Evolutionary conservation across 2,329 filamentous ascomycete species (phyloP), one percentile per base, ranked within the genome.

Genomic region (Stagonosporopsis chrysanthemi): DNA sequence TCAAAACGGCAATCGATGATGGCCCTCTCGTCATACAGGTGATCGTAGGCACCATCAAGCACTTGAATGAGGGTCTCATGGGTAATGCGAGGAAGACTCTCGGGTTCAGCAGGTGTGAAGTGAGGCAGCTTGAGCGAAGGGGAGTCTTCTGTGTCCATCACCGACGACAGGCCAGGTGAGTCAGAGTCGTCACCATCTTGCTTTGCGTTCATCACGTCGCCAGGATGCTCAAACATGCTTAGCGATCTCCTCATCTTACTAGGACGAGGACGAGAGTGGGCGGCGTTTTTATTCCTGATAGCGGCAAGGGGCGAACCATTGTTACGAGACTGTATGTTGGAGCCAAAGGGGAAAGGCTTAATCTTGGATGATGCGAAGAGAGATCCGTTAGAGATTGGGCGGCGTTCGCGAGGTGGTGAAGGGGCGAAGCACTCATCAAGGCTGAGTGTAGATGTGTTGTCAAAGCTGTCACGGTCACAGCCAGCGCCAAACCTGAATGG

Each of bases 1-100:
- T 99, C 95, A 74, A 99, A 99, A 19, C 95, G 90, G 77, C 95
- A 99, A 77, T 99, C 95, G 70, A 99, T 89, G 70, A 99, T 84
- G 77, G 96, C 86, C 75, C 91, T 88, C 73, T 93, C 86, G 58
- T 92, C 88, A 75, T 90, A 98, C 23, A 86, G 77, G 24, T 88
- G 83, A 69, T 87, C 86, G 78, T 88, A 97, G 67, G 90, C 89
- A 60, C 92, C 92, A 76, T 97, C 90, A 60, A 99, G 83, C 33
- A 99, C 85, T n/a, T 92, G 86, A 53, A 97, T 80, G 75, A 99
- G 84, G 3, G 92, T 97, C 46, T 87, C 83, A 72, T 89, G 88
- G 54, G 87, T 86, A 71, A 99, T 97, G 63, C 95, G 88, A 50
- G 95, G 95, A 63, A 99, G 88, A 66, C 88, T 90, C 79, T 98